Conservation (phyloP, 768 basidiomycete species). For the Amanita jacksonii region DNA sequence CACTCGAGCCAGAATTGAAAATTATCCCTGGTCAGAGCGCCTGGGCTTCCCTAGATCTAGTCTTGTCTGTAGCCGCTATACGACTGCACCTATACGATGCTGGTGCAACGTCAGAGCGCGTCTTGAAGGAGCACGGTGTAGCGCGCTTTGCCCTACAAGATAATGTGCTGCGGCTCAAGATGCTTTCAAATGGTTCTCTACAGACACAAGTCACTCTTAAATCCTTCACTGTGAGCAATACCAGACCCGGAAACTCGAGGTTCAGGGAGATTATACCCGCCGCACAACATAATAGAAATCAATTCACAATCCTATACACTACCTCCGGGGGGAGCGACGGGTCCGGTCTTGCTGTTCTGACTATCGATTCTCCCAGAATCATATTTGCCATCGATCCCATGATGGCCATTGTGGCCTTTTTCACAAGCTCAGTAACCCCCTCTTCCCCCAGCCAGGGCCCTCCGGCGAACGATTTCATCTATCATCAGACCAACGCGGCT, state of each 20-base stretch:
- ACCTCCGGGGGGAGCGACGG: constrained; percentile 48
- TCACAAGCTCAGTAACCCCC: constrained; percentile 31
- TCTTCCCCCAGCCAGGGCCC: constrained; percentile 7
- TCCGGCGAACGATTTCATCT: background rate
- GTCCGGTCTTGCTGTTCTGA: constrained; percentile 69
- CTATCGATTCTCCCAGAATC: constrained; percentile 86
- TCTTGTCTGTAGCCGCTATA: constrained; percentile 59
- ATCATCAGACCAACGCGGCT: background rate
- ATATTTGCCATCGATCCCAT: constrained; percentile 91
- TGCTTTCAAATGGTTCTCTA: constrained; percentile 71
- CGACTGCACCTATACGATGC: constrained; percentile 82
- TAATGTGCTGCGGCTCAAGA: constrained; percentile 71
- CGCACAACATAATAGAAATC: constrained; percentile 77
- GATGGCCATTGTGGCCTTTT: constrained; percentile 82
- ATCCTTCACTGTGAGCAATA: constrained; percentile 90
- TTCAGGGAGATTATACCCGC: constrained; percentile 96
- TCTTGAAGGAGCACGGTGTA: constrained; percentile 72
- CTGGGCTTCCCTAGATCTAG: constrained; percentile 66
- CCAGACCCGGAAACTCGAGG: constrained; percentile 65
- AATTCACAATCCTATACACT: constrained; percentile 90
- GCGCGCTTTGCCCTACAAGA: constrained; percentile 77
- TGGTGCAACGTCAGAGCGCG: constrained; percentile 42
- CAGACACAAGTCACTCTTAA: constrained; percentile 85
- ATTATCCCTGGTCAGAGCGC: constrained; percentile 13
- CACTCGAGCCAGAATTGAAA: constrained; percentile 56